phyloP scores from a whole-genome alignment of 2,329 filamentous ascomycete species.

The Stemphylium beticola region DNA sequence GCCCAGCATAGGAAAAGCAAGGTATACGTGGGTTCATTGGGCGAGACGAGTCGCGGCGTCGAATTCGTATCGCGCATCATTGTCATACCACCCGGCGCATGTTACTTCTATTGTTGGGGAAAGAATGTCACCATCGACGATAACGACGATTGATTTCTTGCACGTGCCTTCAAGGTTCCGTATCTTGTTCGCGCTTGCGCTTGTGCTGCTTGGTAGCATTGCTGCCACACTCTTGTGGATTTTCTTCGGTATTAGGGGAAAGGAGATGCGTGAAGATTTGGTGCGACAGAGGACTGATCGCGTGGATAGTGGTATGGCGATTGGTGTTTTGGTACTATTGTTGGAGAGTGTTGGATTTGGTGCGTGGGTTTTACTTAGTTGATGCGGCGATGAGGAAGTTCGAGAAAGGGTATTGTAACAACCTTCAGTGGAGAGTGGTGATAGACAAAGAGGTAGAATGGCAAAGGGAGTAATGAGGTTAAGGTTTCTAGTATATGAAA shows the following conservation, averaged over 20 bases:
- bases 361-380: not conserved
- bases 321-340: not conserved
- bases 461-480: too few species aligned
- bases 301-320: not conserved
- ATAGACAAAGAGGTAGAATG: too few species aligned
- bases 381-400: not conserved
- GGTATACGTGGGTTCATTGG: slow-evolving; percentile 55
- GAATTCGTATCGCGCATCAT: slow-evolving; percentile 3
- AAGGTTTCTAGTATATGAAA: too few species aligned
- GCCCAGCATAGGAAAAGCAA: slow-evolving; percentile 42
- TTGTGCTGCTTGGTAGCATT: not conserved
- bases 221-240: not conserved
- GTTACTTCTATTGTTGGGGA: slow-evolving; percentile 12
- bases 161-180: not conserved
- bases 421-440: too few species aligned
- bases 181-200: not conserved
- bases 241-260: not conserved
- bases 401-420: not conserved
- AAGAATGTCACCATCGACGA: not conserved
- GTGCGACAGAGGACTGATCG: not conserved
- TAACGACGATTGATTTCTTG: not conserved
- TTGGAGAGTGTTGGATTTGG: not conserved
- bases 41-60: slow-evolving; percentile 40
- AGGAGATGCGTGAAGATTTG: not conserved
- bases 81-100: not conserved